Evolutionary conservation across 257 asterid species (phyloP), one percentile per base, ranked within the genome.

Genomic region (Forsythia viridissima): DNA sequence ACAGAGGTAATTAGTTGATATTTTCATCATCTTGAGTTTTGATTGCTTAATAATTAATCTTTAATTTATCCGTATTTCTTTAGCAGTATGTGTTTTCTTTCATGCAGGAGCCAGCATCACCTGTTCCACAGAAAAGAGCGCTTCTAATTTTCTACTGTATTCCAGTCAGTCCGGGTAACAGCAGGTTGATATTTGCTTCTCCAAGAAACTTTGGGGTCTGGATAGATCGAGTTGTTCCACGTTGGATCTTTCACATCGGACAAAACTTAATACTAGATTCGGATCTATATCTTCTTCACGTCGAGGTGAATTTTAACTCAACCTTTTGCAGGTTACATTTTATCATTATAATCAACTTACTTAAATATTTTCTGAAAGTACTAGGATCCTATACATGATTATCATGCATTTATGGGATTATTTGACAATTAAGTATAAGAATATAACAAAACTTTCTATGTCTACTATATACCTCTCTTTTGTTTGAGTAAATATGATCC

Each of bases 151-250:
- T 93, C 88, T 84, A 76, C 73, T 91, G 97, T 79, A 77, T 91
- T 79, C 98, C 98, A 36, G 98, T 93, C 55, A 87, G 96, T 84
- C 98, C 97, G 1, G 97, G 98, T 21, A 70, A 90, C 36, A 91
- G 98, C 96, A 90, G 98, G 81, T 48, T 93, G 79, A 93, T 93
- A 82, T 91, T 89, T 81, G 83, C 79, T 5, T 63, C 89, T 65
- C 96, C 97, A 12, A 90, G 97, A 85, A 93, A 93, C 86, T 90
- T 91, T 80, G 94, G 85, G 1, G 90, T 93, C 77, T 90, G 89
- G 97, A 13, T 91, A 5, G 96, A 89, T 67, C 84, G 82, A 57
- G 78, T 93, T 48, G 16, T 93, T 73, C 97, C 98, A 0, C 89
- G 89, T 10, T 93, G 98, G 98, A 79, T 93, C 57, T 89, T 87